Evolutionary conservation across 768 basidiomycete species (phyloP), one percentile per base, ranked within the genome.

Genomic region (Podaxis sp.): DNA sequence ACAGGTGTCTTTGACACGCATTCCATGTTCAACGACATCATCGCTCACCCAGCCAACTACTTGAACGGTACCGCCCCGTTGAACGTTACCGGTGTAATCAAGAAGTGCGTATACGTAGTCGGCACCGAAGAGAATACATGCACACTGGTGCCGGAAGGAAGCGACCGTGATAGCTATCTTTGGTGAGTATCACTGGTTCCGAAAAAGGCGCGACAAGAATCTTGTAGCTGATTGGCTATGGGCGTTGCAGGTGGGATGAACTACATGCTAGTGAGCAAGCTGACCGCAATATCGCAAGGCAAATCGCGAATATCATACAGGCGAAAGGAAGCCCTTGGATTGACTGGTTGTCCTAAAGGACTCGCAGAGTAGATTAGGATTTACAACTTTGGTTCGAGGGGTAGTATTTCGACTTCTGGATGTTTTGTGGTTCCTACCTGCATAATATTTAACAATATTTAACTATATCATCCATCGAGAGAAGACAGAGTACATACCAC

Each of bases 21-120:
- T 67, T 76, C 76, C 1, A 76, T 89, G 28, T 87, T 88, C 69
- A 70, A 78, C n/a, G 86, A 89, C 67, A 86, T 89, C 73, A 77
- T 79, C 65, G 71, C 73, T 20, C 69, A 80, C 60, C 87, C 87
- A 0, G 65, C 71, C 7, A 64, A 69, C 2, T 89, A 88, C 71
- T 72, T 88, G 36, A 89, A 88, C 64, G 87, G 87, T 8, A 89
- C 86, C 0, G 86, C 79, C 0, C 84, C 87, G 12, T 70, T 83
- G 57, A 87, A 88, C 66, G 79, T 84, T 22, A 87, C 84, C 0
- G 83, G 85, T 0, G 76, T 78, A 22, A 74, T 84, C 50, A 68
- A 79, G 41, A 73, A 80, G 0, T 87, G 86, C 67, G 75, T 84
- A 2, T 81, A 78, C 66, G 56, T 76, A 61, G 48, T 72, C 41